Conservation (phyloP, 768 basidiomycete species). For the Coprinopsis cinerea region DNA sequence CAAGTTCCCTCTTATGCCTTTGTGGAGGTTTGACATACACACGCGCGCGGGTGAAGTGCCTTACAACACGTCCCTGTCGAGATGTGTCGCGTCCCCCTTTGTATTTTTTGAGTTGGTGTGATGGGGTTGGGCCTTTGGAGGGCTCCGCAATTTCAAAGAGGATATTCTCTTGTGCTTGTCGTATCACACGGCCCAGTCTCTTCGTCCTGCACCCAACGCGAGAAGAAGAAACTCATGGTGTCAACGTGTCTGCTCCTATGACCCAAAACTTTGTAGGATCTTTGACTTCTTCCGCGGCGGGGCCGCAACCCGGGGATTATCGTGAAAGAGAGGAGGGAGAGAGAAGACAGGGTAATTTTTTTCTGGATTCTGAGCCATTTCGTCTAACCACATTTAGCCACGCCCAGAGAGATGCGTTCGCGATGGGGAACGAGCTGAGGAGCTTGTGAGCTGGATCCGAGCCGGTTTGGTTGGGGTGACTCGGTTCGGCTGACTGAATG, state of each 20-base stretch:
- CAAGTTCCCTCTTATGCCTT: neutral
- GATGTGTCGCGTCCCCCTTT: neutral
- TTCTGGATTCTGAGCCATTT: neutral
- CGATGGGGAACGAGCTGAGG: neutral
- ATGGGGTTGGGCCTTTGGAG: neutral
- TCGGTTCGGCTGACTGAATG: constrained; percentile 11
- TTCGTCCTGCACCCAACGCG: neutral
- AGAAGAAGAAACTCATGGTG: constrained; percentile 12
- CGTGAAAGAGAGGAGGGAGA: constrained; percentile 6
- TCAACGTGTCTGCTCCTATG: constrained; percentile 28
- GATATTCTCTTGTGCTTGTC: neutral
- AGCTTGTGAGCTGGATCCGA: neutral
- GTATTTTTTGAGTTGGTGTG: neutral
- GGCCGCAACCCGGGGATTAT: constrained; percentile 24
- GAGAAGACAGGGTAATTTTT: neutral
- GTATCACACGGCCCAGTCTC: neutral
- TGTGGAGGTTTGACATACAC: neutral
- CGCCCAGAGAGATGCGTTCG: neutral
- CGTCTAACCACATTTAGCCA: neutral
- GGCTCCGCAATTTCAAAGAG: neutral
- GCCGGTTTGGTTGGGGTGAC: constrained; percentile 11
- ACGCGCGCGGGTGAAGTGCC: too few relatives aligned
- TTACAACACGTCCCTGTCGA: too few relatives aligned
- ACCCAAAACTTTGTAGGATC: constrained; percentile 16
- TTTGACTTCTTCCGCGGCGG: constrained; percentile 18